These are phyloP conservation scores for Lepiota brunneoincarnata DNA, from an alignment of 768 basidiomycete genomes.

Conservation along the genomic window DNA sequence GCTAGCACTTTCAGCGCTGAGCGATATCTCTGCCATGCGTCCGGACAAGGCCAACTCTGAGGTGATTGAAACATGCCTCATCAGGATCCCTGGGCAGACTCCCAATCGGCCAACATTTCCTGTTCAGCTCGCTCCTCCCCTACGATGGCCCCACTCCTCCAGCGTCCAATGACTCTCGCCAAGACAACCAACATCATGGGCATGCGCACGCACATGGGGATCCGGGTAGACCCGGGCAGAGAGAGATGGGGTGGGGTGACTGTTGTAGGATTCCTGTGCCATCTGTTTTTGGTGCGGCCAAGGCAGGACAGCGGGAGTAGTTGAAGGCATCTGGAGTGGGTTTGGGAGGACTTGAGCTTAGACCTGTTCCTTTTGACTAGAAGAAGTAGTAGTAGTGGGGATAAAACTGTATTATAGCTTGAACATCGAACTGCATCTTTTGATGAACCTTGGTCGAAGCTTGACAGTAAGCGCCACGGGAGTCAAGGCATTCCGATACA, in stretches of 20 bases:
- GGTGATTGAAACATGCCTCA: slow-evolving; percentile 97
- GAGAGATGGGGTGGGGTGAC: slow-evolving; percentile 75
- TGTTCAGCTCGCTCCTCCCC: slow-evolving; percentile 80
- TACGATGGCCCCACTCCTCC: no score
- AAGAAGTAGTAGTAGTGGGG: slow-evolving; percentile 1
- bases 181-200: no score
- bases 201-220: slow-evolving; percentile 44
- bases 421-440: no score
- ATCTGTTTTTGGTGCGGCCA: slow-evolving; percentile 74
- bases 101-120: slow-evolving; percentile 93
- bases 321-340: slow-evolving; percentile 34
- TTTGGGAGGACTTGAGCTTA: slow-evolving; percentile 59
- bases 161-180: no score
- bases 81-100: slow-evolving; percentile 94
- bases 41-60: slow-evolving; percentile 93
- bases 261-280: slow-evolving; percentile 92
- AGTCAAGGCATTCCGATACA: no score
- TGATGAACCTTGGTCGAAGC: no score
- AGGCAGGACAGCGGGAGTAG: slow-evolving; percentile 44
- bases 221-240: slow-evolving; percentile 43
- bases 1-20: slow-evolving; percentile 99
- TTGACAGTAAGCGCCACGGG: no score
- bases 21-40: slow-evolving; percentile 86
- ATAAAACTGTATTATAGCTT: no score
- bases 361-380: slow-evolving; percentile 82